Evolutionary conservation across 2,329 filamentous ascomycete genomes (phyloP).

Genomic region (Arthroderma uncinatum): DNA sequence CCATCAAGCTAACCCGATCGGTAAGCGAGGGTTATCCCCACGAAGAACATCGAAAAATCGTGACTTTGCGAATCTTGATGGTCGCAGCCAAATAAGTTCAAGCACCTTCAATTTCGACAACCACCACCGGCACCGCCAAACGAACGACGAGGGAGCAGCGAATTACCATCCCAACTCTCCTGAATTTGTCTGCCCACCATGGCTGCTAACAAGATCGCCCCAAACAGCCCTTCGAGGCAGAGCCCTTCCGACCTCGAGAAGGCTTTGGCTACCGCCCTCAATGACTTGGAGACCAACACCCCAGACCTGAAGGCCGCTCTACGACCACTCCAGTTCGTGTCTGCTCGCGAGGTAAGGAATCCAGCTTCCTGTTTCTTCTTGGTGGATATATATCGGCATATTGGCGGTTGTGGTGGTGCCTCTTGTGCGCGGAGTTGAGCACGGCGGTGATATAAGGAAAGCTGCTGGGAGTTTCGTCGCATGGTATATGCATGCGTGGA

Average conservation of each 20-base stretch:
- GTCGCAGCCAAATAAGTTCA: slow-evolving; percentile 6
- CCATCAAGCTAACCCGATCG: slow-evolving; percentile 7
- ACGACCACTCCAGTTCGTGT: slow-evolving; percentile 96
- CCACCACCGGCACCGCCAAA: slow-evolving; percentile 1
- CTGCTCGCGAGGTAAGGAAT: slow-evolving; percentile 89
- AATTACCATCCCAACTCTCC: slow-evolving; percentile 11
- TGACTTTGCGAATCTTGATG: slow-evolving; percentile 5
- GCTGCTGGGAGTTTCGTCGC: neutral
- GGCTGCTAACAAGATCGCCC: slow-evolving; percentile 88
- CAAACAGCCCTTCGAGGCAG: slow-evolving; percentile 91
- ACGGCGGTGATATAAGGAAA: neutral
- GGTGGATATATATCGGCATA: neutral
- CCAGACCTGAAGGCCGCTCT: slow-evolving; percentile 93
- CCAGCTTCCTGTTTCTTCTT: neutral
- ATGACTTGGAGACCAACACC: slow-evolving; percentile 98
- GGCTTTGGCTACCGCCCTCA: slow-evolving; percentile 92
- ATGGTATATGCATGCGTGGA: neutral
- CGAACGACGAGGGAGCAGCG: slow-evolving; percentile 12
- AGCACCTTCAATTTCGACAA: slow-evolving; percentile 1
- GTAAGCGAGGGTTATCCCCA: slow-evolving; percentile 15
- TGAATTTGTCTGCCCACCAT: slow-evolving; percentile 38
- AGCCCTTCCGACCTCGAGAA: slow-evolving; percentile 96
- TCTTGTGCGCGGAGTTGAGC: neutral
- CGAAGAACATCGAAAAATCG: slow-evolving; percentile 7
- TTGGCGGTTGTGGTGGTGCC: slow-evolving; percentile 4